Conservation (phyloP, 345 rosid genomes). For the Lepidium aucheri region DNA sequence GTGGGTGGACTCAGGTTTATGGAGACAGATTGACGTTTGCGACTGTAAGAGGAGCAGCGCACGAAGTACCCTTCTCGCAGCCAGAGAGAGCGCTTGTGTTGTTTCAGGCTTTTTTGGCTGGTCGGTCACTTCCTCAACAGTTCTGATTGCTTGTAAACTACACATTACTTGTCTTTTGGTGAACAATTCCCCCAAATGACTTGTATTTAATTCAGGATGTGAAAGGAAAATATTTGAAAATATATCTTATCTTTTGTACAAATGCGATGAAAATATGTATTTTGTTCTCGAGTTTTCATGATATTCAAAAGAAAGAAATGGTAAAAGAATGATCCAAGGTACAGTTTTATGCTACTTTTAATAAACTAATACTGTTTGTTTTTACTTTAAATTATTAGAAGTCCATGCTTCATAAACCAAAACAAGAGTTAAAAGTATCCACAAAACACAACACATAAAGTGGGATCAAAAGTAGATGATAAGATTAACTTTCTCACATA, state of each 20-base stretch:
- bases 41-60: conserved; percentile 88
- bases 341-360: neutral
- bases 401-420: neutral
- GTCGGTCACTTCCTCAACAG: conserved; percentile 54
- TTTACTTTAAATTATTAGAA: neutral
- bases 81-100: conserved; percentile 75
- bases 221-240: neutral
- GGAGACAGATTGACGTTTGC: conserved; percentile 66
- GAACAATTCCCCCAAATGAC: neutral
- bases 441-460: neutral
- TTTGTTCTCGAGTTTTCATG: neutral
- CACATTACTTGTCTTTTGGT: neutral
- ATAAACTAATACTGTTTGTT: neutral
- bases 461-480: neutral
- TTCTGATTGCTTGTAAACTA: conserved; percentile 40
- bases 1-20: conserved; percentile 94
- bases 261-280: neutral
- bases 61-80: conserved; percentile 91
- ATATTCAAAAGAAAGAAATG: neutral
- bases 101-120: conserved; percentile 60
- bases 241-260: neutral
- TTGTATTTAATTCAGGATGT: neutral
- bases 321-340: neutral
- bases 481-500: neutral
- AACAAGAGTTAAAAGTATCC: neutral